phyloP scores from a whole-genome alignment of 345 rosid species.

The sweet orange (Citrus sinensis) region DVS_A1.0 CM039162.1:5013001-5013500 shows the following conservation, averaged over 20 bases:
- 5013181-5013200: background rate
- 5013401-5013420: too few relatives aligned
- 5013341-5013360: too few relatives aligned
- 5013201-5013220: background rate
- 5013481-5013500: too few relatives aligned
- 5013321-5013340: too few relatives aligned
- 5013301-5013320: slow-evolving; percentile 32
- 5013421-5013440: too few relatives aligned
- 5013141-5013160: slow-evolving; percentile 33
- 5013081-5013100: slow-evolving; percentile 27
- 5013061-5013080: slow-evolving; percentile 15
- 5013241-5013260: slow-evolving; percentile 30
- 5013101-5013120: slow-evolving; percentile 25
- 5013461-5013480: background rate
- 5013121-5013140: slow-evolving; percentile 26
- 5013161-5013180: slow-evolving; percentile 34
- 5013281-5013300: slow-evolving; percentile 18
- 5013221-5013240: background rate
- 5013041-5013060: background rate
- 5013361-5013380: too few relatives aligned
- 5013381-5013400: too few relatives aligned
- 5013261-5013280: slow-evolving; percentile 21
- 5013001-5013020: background rate
- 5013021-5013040: too few relatives aligned
- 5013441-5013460: too few relatives aligned